phyloP scores from a whole-genome alignment of 257 asterid genomes.

The Nemophila menziesii region DNA sequence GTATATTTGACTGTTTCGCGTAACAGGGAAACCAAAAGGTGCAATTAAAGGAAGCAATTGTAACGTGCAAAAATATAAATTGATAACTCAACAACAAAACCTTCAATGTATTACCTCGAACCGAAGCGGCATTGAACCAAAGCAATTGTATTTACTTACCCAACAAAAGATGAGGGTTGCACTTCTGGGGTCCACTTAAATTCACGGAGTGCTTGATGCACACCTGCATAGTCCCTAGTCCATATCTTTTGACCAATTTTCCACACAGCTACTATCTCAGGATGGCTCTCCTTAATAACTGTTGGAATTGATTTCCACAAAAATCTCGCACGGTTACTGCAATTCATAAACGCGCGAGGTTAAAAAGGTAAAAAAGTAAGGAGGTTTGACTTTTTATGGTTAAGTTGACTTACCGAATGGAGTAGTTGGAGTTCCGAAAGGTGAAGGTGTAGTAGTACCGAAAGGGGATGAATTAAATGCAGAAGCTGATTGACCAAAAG shows the following conservation, averaged over 20 bases:
- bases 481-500: constrained; percentile 39
- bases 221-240: constrained; percentile 72
- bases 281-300: constrained; percentile 55
- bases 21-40: too few species aligned
- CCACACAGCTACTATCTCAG: constrained; percentile 75
- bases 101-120: too few species aligned
- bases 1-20: too few species aligned
- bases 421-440: constrained; percentile 61
- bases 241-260: constrained; percentile 82
- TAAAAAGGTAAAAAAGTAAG: too few species aligned
- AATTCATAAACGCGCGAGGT: constrained; percentile 8
- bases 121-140: too few species aligned
- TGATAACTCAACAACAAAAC: too few species aligned
- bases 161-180: too few species aligned
- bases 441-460: constrained; percentile 42
- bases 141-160: too few species aligned
- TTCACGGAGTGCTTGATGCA: constrained; percentile 63
- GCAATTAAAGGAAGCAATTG: too few species aligned
- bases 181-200: constrained; percentile 56
- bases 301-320: constrained; percentile 74
- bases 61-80: too few species aligned
- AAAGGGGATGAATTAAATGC: constrained; percentile 57
- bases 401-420: constrained; percentile 61
- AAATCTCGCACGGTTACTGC: constrained; percentile 81
- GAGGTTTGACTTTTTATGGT: too few species aligned